These are phyloP conservation scores for Lentinus brumalis DNA, from an alignment of 768 basidiomycete genomes.

Conservation along the genomic window DNA sequence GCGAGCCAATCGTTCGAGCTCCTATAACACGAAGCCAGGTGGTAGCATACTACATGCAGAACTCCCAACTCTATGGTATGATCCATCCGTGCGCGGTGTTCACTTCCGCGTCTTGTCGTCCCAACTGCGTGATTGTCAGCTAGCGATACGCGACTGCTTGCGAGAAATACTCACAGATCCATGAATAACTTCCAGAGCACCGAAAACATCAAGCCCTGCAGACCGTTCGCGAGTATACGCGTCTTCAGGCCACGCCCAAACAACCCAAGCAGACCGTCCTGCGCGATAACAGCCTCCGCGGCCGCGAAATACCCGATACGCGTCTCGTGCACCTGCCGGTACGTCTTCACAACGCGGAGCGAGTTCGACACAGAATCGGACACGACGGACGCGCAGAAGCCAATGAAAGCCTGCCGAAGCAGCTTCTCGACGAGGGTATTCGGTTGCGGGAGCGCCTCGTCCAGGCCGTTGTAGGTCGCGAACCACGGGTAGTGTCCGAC, in stretches of 20 bases:
- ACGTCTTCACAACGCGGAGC: constrained; percentile 92
- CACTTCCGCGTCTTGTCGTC: not conserved
- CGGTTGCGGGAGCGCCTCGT: constrained; percentile 58
- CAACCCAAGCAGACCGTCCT: constrained; percentile 77
- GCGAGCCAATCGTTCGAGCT: too few species aligned
- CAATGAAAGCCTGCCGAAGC: constrained; percentile 84
- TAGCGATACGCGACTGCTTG: not conserved
- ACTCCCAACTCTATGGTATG: too few species aligned
- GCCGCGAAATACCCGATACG: constrained; percentile 80
- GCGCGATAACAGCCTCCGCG: constrained; percentile 71
- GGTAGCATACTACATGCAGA: too few species aligned
- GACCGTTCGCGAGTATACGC: constrained; percentile 84
- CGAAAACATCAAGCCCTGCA: constrained; percentile 90
- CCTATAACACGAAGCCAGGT: too few species aligned
- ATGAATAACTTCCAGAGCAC: constrained; percentile 90
- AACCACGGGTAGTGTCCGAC: constrained; percentile 96
- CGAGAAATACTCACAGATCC: constrained; percentile 68
- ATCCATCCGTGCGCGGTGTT: too few species aligned
- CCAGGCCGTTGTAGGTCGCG: constrained; percentile 81
- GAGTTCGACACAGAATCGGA: constrained; percentile 90
- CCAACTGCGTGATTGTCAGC: not conserved
- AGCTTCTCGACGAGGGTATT: constrained; percentile 59
- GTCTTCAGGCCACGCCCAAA: constrained; percentile 92
- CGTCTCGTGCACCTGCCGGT: constrained; percentile 86
- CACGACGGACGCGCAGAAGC: constrained; percentile 81